Evolutionary conservation across 75 land plant species (phyloP).

Genomic region (Selaginella moellendorffii): DNA sequence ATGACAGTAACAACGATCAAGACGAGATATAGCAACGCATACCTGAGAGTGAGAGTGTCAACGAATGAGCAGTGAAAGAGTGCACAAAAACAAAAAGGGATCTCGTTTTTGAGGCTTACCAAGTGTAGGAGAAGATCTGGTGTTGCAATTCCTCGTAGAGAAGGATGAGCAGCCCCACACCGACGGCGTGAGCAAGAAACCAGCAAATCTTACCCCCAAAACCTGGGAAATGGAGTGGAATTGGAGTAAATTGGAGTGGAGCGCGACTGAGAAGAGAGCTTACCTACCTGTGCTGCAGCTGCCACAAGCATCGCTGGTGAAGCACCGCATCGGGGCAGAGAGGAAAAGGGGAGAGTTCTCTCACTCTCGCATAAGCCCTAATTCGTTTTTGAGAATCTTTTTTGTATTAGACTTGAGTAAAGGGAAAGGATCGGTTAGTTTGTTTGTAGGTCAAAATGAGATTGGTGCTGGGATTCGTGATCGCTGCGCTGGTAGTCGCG

Average conservation of each 20-base stretch:
- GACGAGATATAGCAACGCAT: slow-evolving; percentile 40
- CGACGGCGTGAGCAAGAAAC: neutral
- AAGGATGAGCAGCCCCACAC: neutral
- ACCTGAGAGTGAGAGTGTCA: too few relatives aligned
- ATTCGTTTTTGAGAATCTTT: too few relatives aligned
- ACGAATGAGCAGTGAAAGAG: neutral
- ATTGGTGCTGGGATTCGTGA: neutral
- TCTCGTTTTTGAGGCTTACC: neutral
- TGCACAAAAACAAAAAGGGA: neutral
- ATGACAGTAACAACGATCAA: slow-evolving; percentile 37
- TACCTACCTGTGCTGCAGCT: too few relatives aligned
- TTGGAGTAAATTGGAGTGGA: too few relatives aligned
- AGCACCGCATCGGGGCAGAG: too few relatives aligned
- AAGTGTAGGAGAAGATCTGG: neutral
- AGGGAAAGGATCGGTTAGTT: too few relatives aligned
- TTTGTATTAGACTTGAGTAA: too few relatives aligned
- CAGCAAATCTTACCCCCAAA: neutral
- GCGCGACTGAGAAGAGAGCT: too few relatives aligned
- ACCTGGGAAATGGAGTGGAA: too few relatives aligned
- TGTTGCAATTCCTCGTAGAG: neutral
- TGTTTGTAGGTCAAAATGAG: neutral
- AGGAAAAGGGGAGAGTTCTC: too few relatives aligned
- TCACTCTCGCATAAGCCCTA: too few relatives aligned
- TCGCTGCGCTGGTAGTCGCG: neutral
- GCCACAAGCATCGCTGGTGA: too few relatives aligned